Conservation (phyloP, 2,329 filamentous ascomycete genomes). For the Elsinoe fawcettii region DNA sequence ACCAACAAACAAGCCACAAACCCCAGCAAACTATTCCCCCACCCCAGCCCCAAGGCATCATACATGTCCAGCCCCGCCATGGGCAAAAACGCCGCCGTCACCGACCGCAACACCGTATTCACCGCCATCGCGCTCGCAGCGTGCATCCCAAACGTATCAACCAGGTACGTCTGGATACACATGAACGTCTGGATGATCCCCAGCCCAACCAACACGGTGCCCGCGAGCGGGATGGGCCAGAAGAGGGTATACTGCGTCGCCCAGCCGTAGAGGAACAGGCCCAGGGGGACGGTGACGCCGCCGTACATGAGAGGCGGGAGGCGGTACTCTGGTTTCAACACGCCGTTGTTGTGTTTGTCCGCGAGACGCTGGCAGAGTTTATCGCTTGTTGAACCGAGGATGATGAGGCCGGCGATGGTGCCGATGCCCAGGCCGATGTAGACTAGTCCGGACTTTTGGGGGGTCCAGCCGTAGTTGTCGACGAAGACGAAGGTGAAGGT, state of each 20-base stretch:
- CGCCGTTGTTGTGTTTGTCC: slow-evolving; percentile 27
- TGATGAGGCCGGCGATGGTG: slow-evolving; percentile 27
- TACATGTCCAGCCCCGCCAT: slow-evolving; percentile 54
- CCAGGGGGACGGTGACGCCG: slow-evolving; percentile 22
- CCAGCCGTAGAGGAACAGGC: slow-evolving; percentile 29
- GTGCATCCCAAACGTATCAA: slow-evolving; percentile 53
- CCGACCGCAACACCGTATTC: slow-evolving; percentile 51
- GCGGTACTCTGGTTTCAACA: slow-evolving; percentile 41
- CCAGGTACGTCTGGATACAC: slow-evolving; percentile 48
- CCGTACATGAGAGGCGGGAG: slow-evolving; percentile 23
- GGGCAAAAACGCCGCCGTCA: slow-evolving; percentile 52
- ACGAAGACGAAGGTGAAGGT: slow-evolving; percentile 39
- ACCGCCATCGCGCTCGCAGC: slow-evolving; percentile 59
- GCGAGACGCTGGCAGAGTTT: slow-evolving; percentile 21
- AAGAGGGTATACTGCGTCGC: slow-evolving; percentile 23
- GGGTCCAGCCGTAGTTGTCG: slow-evolving; percentile 34
- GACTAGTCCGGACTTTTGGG: slow-evolving; percentile 33
- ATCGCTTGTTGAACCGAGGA: slow-evolving; percentile 22
- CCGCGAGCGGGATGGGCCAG: slow-evolving; percentile 24
- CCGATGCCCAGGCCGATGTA: slow-evolving; percentile 38
- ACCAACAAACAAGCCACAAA: slow-evolving; percentile 46
- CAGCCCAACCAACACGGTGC: slow-evolving; percentile 24
- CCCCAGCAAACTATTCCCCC: slow-evolving; percentile 51
- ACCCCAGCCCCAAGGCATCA: slow-evolving; percentile 50
- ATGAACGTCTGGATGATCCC: slow-evolving; percentile 25